Evolutionary conservation across 2,329 filamentous ascomycete genomes (phyloP), one percentile per base, ranked within the genome.

Genomic region (Fusarium multiceps): DNA sequence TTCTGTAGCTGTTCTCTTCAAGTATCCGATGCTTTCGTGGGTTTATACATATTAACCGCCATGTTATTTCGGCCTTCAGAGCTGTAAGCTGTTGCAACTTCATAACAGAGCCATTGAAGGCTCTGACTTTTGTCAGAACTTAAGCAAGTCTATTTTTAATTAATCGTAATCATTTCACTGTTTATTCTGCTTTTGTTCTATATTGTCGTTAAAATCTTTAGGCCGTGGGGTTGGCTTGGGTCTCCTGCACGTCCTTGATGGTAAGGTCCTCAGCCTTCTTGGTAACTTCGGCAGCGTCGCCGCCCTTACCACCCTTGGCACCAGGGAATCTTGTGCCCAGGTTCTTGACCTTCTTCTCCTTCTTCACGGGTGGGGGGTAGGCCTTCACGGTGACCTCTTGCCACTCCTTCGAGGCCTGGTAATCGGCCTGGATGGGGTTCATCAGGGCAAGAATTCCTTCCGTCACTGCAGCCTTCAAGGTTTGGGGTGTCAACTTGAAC

Each of bases 401-500:
- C 94, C 94, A 98, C 76, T 94, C 93, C 30, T 86, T 76, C 0
- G 88, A 91, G 1, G 85, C 87, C 68, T 92, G 82, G 82, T 89
- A 98, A 8, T 90, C 90, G 5, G 84, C 86, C 71, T 91, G 90
- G 63, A 99, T 95, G 3, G 95, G 93, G 4, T 86, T 88, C 60
- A 97, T 85, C 14, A 98, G 86, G 41, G 87, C 85, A 71, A 89
- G 89, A 21, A 99, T 86, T 12, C 89, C 93, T 55, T 89, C 86
- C 7, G 92, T 87, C 8, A 97, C 89, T 13, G 93, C 93, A n/a
- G 90, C 87, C 84, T 99, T 98, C 55, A 98, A 85, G 14, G 92
- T 82, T 83, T 98, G 94, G 0, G 96, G 96, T 2, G 92, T 93
- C 66, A 97, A 87, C 76, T 79, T 34, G n/a, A 49, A 23, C 9